Evolutionary conservation across 495 filamentous ascomycete species (phyloP), one percentile per base, ranked within the genome.

Genomic region (Poronia punctata): DNA sequence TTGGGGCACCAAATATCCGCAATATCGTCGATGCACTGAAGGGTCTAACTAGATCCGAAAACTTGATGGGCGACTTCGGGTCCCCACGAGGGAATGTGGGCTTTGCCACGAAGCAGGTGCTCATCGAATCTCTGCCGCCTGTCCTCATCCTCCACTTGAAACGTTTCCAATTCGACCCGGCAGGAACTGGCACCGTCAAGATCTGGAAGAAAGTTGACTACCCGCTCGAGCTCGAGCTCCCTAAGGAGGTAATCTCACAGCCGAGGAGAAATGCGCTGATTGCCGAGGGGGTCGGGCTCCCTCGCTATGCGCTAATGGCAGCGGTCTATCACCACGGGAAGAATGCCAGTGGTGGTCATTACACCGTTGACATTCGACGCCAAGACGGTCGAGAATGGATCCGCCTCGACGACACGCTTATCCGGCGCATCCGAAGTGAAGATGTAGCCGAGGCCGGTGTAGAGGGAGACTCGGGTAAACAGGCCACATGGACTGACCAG

Each of bases 151-250:
- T 98, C 26, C 92, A 98, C 55, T 71, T 98, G 7, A 98, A 98
- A 62, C 86, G 93, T 8, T 98, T 98, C 72, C 86, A 96, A 51
- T 97, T 93, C 57, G 88, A 95, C 40, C 84, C 79, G 50, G 71
- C 78, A n/a, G 86, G 84, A 10, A 67, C 68, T 31, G 88, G 88
- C 9, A 93, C 88, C 1, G 84, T 95, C 54, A 98, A 98, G 64
- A 94, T 97, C 44, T 97, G 90, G 90, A 98, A 96, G 70, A 90
- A 88, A 64, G 72, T 98, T 49, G 90, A 86, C 24, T 97, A 98
- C 53, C 92, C 92, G 0, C 70, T 97, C 10, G 88, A 95, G 51
- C 75, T 97, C 25, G 92, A 95, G 57, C 87, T 98, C 47, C 92
- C 92, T 1, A 81, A 81, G 19, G 93, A 97, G 56, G 82, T 92